phyloP scores from a whole-genome alignment of 345 rosid genomes.

The Gossypioides kirkii region DNA sequence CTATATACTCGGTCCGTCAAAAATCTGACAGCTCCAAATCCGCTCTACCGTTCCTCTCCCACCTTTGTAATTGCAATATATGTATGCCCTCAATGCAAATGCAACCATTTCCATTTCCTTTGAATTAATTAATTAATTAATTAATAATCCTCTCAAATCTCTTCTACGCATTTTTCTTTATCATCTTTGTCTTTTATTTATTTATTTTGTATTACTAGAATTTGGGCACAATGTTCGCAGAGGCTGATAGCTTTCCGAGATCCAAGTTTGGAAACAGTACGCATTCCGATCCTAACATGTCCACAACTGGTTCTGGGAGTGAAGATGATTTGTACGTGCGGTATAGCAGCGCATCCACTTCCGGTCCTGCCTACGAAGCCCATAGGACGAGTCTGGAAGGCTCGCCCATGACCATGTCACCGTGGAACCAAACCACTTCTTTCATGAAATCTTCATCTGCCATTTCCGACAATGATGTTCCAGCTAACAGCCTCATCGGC shows the following conservation, averaged over 20 bases:
- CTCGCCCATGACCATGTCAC: slow-evolving; percentile 94
- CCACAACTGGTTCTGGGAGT: slow-evolving; percentile 17
- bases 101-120: not conserved
- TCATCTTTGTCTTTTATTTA: too few species aligned
- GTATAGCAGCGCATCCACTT: slow-evolving; percentile 68
- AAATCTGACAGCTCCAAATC: not conserved
- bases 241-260: slow-evolving; percentile 23
- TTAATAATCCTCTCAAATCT: not conserved
- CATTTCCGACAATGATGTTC: slow-evolving; percentile 35
- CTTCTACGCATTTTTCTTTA: not conserved
- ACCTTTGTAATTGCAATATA: slow-evolving; percentile 1
- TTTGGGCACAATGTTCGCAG: slow-evolving; percentile 27
- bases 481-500: slow-evolving; percentile 68
- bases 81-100: not conserved
- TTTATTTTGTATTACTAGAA: not conserved
- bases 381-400: slow-evolving; percentile 75
- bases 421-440: slow-evolving; percentile 78
- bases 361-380: slow-evolving; percentile 42
- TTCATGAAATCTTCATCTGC: slow-evolving; percentile 45
- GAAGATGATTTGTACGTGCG: slow-evolving; percentile 46
- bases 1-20: not conserved
- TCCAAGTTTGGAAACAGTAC: slow-evolving; percentile 20
- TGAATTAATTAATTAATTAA: not conserved
- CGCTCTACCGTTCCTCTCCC: not conserved
- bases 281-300: slow-evolving; percentile 48